Conservation (phyloP, 139 green algal genomes). For the Picochlorum sp. region DNA sequence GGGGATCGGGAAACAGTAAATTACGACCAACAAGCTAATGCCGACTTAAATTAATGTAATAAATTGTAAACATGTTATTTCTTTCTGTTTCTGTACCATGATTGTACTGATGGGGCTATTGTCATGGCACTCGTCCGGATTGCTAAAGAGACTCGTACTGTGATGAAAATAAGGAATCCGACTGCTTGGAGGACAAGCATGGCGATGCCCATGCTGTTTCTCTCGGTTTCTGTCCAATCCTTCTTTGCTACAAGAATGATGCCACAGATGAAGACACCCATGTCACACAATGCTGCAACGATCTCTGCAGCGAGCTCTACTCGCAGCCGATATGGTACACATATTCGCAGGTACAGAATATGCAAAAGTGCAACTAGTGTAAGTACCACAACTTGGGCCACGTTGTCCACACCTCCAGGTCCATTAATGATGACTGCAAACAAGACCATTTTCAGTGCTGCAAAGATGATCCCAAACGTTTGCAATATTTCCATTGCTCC, state of each 20-base stretch:
- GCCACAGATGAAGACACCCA: constrained; percentile 33
- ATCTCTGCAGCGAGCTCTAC: constrained; percentile 26
- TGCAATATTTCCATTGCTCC: constrained; percentile 19
- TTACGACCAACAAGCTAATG: constrained; percentile 28
- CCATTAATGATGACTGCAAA: constrained; percentile 31
- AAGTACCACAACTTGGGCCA: constrained; percentile 25
- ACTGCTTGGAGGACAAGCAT: constrained; percentile 33
- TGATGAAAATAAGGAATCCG: constrained; percentile 26
- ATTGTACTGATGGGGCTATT: neutral
- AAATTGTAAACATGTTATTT: neutral
- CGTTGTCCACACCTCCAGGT: constrained; percentile 17
- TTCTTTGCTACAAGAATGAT: constrained; percentile 24
- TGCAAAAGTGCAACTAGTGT: constrained; percentile 24
- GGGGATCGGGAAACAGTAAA: constrained; percentile 78
- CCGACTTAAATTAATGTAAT: neutral
- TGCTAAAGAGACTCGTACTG: constrained; percentile 16
- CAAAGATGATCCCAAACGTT: constrained; percentile 29
- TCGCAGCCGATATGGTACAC: constrained; percentile 23
- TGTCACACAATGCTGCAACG: constrained; percentile 16
- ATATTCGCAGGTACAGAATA: constrained; percentile 31
- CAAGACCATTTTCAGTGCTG: constrained; percentile 22
- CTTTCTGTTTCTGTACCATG: neutral
- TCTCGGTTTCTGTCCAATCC: constrained; percentile 8
- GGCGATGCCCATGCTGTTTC: constrained; percentile 19
- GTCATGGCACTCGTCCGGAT: constrained; percentile 13